phyloP scores from a whole-genome alignment of 176 grass and related monocot species.

The Tuctoria greenei region DNA sequence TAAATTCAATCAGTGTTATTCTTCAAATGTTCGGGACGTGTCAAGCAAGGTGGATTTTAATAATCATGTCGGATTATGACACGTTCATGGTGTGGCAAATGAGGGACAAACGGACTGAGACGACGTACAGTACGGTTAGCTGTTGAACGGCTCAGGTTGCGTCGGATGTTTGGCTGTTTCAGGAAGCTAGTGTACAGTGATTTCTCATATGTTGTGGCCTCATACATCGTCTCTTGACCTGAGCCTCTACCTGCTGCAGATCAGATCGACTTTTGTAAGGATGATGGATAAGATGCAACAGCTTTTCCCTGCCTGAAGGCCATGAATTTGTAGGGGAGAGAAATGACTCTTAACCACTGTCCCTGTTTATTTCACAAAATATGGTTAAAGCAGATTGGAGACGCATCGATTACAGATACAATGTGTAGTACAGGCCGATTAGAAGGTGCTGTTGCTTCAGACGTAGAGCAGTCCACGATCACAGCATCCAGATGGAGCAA shows the following conservation, averaged over 20 bases:
- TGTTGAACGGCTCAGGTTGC: constrained; percentile 29
- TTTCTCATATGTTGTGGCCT: neutral
- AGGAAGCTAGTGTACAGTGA: neutral
- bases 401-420: neutral
- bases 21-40: neutral
- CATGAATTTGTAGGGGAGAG: neutral
- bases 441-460: constrained; percentile 11
- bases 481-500: neutral
- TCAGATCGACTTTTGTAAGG: no score
- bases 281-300: neutral
- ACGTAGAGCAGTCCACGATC: neutral
- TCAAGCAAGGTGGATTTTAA: no score
- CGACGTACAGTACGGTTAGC: constrained; percentile 32
- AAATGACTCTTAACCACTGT: neutral
- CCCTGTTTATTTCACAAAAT: neutral
- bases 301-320: neutral
- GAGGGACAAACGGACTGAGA: constrained; percentile 11
- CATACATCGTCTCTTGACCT: neutral
- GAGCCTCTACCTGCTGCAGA: constrained; percentile 1
- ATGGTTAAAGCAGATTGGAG: neutral
- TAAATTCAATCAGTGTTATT: neutral
- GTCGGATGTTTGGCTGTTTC: constrained; percentile 7
- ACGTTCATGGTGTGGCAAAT: neutral
- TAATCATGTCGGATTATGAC: constrained; percentile 26
- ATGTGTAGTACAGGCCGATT: neutral